Evolutionary conservation across 148 eudicot species (phyloP).

Genomic region (Gaultheria prostrata): DNA sequence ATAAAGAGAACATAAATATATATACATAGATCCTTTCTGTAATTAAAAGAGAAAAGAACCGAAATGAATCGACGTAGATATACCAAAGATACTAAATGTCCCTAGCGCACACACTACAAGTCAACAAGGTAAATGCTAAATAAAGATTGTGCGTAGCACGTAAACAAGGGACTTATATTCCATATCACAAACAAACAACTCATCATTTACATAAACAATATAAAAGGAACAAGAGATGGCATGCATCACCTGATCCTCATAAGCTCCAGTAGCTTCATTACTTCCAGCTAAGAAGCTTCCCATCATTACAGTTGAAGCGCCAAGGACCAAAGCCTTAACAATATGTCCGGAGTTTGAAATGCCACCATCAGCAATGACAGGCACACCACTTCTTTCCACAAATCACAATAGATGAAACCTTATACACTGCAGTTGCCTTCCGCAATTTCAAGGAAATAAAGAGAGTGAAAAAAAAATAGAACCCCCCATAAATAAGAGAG

Average conservation of each 20-base stretch:
- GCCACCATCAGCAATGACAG: constrained; percentile 96
- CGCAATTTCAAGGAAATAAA: constrained; percentile 6
- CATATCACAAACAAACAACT: not conserved
- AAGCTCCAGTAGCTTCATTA: constrained; percentile 86
- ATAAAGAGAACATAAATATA: not conserved
- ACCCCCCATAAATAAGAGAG: not conserved
- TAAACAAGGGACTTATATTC: not conserved
- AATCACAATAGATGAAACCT: constrained; percentile 84
- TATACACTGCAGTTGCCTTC: constrained; percentile 93
- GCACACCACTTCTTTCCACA: constrained; percentile 66
- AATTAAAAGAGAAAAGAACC: not conserved
- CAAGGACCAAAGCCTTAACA: constrained; percentile 79
- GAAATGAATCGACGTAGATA: not conserved
- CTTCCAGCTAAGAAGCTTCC: constrained; percentile 98
- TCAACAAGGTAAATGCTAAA: no score
- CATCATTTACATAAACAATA: not conserved
- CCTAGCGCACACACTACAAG: not conserved
- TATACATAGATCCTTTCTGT: not conserved
- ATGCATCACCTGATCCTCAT: constrained; percentile 50
- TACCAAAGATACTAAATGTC: not conserved
- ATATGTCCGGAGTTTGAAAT: constrained; percentile 94
- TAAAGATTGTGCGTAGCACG: not conserved
- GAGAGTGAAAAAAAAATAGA: not conserved
- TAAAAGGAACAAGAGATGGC: not conserved
- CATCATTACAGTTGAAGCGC: constrained; percentile 99